Base-by-base conservation (phyloP, 2,329 filamentous ascomycete species). In the Colletotrichum sojae region DNA sequence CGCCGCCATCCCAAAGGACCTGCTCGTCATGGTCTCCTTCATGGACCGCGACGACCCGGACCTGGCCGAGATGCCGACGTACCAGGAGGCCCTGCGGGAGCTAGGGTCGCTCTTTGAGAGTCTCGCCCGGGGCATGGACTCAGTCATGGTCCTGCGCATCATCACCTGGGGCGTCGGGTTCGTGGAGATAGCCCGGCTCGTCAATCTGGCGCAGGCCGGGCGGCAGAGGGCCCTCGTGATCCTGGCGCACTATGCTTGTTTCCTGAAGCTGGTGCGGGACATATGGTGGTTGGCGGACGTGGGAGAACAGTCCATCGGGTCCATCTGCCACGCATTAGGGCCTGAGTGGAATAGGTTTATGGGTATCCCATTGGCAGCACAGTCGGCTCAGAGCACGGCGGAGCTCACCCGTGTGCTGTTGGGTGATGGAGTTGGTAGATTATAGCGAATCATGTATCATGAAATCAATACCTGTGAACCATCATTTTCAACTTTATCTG, bases 41-140 rank as follows among this genome's bases (percentile, higher is more conserved):
- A 84, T 87, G 69, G 73, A 74, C 20, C 71, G 77, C 1, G 79
- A 74, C 31, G 84, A 87, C 64, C 71, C 74, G 0, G 85, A 88
- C 46, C 80, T 77, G 49, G 71, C 75, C 3, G 72, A 82, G 36
- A 69, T 79, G n/a, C 73, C 79, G 3, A 75, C 75, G 0, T 88
- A 88, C 74, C 82, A 84, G 70, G 75, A 78, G 27, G 80, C 83
- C 3, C 79, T 88, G 16, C 81, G 81, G 57, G 85, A 81, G 67
- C 78, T 89, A 1, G 86, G 86, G 39, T 83, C 84, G 1, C 78
- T 89, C 1, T 88, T 88, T 67, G 76, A 78, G 61, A 82, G 86
- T 70, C 75, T 88, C n/a, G 74, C 71, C 12, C 71, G 79, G 13
- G 85, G 85, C 6, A 79, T 85, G 49, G 79, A 79, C 51, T 76